These are phyloP conservation scores for Coemansia aciculifera DNA, from an alignment of 192 early-diverging fungal genomes.

Conservation along the genomic window DNA sequence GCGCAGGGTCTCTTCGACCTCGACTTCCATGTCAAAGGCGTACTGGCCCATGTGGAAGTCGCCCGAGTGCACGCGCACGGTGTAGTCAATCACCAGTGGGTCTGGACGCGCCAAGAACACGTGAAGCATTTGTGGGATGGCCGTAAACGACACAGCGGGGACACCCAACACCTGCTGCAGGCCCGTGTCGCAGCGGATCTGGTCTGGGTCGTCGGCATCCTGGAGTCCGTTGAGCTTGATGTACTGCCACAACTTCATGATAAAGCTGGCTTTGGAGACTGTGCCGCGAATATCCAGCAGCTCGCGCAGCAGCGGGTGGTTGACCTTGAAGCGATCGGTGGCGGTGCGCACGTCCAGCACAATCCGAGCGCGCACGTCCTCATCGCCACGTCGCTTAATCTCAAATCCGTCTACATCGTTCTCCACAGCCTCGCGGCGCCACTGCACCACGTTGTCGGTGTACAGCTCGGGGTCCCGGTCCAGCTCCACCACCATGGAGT, in stretches of 20 bases:
- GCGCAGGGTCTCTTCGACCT: conserved; percentile 74
- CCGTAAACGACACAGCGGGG: conserved; percentile 72
- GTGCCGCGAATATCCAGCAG: conserved; percentile 71
- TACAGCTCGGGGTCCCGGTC: conserved; percentile 76
- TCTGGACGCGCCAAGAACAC: conserved; percentile 75
- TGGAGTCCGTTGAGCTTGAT: conserved; percentile 90
- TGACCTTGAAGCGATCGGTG: conserved; percentile 81
- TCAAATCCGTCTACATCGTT: conserved; percentile 79
- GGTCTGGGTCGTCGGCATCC: conserved; percentile 83
- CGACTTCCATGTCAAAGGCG: conserved; percentile 93
- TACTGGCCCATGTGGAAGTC: conserved; percentile 72
- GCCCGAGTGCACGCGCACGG: conserved; percentile 71
- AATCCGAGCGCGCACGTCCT: conserved; percentile 78
- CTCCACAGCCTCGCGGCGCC: conserved; percentile 39
- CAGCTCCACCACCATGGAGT: conserved; percentile 81
- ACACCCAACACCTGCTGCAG: conserved; percentile 70
- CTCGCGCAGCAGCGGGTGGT: conserved; percentile 64
- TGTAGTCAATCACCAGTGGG: conserved; percentile 89
- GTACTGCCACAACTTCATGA: conserved; percentile 94
- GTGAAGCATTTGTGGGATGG: conserved; percentile 78
- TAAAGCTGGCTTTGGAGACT: conserved; percentile 55
- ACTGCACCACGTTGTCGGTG: conserved; percentile 60
- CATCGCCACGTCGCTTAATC: conserved; percentile 88
- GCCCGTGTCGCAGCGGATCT: conserved; percentile 80
- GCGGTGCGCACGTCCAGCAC: conserved; percentile 75